Conservation (phyloP, 257 asterid species). For the Solanum etuberosum region DNA sequence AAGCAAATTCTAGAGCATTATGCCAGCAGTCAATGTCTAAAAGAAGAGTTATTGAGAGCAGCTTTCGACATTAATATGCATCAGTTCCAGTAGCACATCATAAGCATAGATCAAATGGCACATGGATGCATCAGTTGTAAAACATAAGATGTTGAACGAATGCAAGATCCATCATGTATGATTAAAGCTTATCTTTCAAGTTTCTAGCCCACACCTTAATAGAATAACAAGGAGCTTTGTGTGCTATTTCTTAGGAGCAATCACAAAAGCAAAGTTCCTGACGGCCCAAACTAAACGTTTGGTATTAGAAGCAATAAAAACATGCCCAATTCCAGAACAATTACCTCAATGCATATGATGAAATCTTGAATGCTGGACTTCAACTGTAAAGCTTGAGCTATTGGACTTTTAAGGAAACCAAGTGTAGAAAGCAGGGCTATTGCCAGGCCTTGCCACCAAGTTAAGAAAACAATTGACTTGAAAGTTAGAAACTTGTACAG, state of each 20-base stretch:
- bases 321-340: constrained; percentile 11
- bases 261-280: not conserved
- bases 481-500: constrained; percentile 85
- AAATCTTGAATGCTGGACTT: constrained; percentile 86
- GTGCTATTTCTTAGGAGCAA: not conserved
- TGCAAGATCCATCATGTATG: not conserved
- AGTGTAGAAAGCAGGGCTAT: constrained; percentile 72
- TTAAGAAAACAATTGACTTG: constrained; percentile 94
- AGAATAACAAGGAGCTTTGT: not conserved
- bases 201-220: not conserved
- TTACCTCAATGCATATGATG: constrained; percentile 96
- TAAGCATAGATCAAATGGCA: not conserved
- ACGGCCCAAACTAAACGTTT: not conserved
- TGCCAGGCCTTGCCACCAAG: constrained; percentile 99
- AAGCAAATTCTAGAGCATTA: not conserved
- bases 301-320: not conserved
- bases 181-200: not conserved
- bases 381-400: constrained; percentile 82
- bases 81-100: not conserved
- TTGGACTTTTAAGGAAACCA: constrained; percentile 76
- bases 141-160: not conserved
- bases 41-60: not conserved
- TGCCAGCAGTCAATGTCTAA: not conserved
- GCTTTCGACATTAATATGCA: not conserved
- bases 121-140: not conserved